Evolutionary conservation across 2,329 filamentous ascomycete species (phyloP), one percentile per base, ranked within the genome.

Genomic region (Canariomyces notabilis): DNA sequence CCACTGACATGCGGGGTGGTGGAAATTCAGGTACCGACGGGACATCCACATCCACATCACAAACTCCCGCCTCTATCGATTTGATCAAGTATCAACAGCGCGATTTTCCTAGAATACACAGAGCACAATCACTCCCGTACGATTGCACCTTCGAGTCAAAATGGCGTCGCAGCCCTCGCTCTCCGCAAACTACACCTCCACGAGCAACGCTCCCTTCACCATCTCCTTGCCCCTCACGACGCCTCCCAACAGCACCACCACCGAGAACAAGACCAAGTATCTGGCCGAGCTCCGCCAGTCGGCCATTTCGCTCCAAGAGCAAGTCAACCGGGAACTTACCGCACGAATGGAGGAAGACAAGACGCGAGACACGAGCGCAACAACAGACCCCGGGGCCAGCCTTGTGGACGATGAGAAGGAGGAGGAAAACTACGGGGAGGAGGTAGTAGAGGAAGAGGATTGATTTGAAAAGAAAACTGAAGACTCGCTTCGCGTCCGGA

Each of bases 341-440:
- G 63, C 71, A 42, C 79, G 82, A 47, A 90, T 90, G 87, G 84
- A 83, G 31, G 75, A 85, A 51, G 85, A 89, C 61, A 85, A 83
- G 60, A 68, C 66, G 7, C 67, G 69, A 12, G 59, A 48, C 33
- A 58, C 51, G 41, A 58, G 49, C 37, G 45, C 44, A 3, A 57
- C 49, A 1, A 16, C 23, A 3, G 43, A 23, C 16, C 36, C 33
- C 22, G 50, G 41, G 19, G 15, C 14, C 12, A 53, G 50, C 34
- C 14, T 31, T 7, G 59, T 71, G 8, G 74, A 80, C 49, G 79
- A 83, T 49, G 71, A 65, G 9, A 75, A 76, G 51, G 80, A 83
- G 60, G 86, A 89, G 61, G 80, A 87, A 58, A 85, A 89, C 61
- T 95, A 95, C 62, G 89, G 89, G 38, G 89, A 95, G 65, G 89